Conservation (phyloP, 1,139 yeast genomes). For the Scheffersomyces illinoinensis region DNA sequence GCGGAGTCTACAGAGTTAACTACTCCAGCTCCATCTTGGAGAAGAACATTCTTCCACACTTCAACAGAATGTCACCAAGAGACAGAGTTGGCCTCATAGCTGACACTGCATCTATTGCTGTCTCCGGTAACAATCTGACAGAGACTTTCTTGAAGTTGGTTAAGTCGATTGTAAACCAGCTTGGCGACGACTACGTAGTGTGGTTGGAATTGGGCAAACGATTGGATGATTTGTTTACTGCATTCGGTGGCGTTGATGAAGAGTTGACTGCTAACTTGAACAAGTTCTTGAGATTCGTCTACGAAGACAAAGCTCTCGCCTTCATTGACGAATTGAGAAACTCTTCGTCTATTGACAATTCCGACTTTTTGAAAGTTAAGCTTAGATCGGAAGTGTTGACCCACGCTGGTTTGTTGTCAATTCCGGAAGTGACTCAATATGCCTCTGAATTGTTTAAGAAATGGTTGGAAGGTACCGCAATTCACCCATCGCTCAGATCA, state of each 20-base stretch:
- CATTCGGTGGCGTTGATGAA: conserved; percentile 44
- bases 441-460: conserved; percentile 44
- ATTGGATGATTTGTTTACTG: conserved; percentile 40
- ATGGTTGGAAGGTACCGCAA: conserved; percentile 32
- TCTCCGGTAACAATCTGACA: conserved; percentile 56
- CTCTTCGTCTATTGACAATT: conserved; percentile 16
- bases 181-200: conserved; percentile 55
- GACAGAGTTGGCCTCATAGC: conserved; percentile 71
- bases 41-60: conserved; percentile 42
- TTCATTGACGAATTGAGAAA: conserved; percentile 26
- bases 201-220: conserved; percentile 62
- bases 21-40: conserved; percentile 54
- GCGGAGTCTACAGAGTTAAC: conserved; percentile 68
- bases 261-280: conserved; percentile 37
- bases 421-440: conserved; percentile 48
- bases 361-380: conserved; percentile 48
- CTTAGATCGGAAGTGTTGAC: conserved; percentile 53
- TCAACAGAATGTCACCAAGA: conserved; percentile 48
- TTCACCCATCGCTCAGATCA: conserved; percentile 58
- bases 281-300: conserved; percentile 42
- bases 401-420: conserved; percentile 52
- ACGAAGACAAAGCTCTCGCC: conserved; percentile 34
- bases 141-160: conserved; percentile 46
- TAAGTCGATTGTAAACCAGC: conserved; percentile 44
- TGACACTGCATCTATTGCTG: conserved; percentile 60